phyloP scores from a whole-genome alignment of 148 eudicot genomes.

The Vaccinium macrocarpon region DNA sequence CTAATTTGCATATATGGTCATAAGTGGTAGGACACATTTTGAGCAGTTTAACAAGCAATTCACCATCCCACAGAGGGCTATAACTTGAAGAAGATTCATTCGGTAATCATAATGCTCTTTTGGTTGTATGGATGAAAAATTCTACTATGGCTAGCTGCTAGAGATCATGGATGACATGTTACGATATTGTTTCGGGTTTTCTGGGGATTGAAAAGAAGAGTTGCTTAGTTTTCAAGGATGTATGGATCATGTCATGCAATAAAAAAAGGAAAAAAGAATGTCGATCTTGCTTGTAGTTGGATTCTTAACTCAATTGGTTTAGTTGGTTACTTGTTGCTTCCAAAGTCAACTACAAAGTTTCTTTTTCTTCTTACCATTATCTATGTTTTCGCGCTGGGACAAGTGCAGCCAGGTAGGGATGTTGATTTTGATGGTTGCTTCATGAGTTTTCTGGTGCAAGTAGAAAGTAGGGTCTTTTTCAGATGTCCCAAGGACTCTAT shows the following conservation, averaged over 20 bases:
- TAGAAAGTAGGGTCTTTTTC: not conserved
- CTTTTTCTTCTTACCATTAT: not conserved
- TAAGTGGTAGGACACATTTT: not conserved
- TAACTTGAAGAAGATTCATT: conserved; percentile 2
- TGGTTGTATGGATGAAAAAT: not conserved
- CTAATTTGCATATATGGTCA: too few species aligned
- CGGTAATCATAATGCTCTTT: not conserved
- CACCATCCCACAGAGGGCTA: not conserved
- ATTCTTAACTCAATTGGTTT: not conserved
- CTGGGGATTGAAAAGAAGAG: not conserved
- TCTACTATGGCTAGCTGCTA: not conserved
- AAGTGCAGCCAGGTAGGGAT: not conserved
- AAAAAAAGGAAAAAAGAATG: too few species aligned
- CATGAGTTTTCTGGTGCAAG: not conserved
- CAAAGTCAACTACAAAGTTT: not conserved
- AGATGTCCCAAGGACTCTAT: not conserved
- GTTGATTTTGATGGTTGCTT: not conserved
- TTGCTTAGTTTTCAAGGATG: not conserved
- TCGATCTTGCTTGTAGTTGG: not conserved
- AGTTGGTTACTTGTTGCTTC: not conserved
- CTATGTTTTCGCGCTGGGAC: not conserved
- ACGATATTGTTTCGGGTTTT: not conserved
- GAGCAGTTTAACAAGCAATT: not conserved
- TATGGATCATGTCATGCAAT: not conserved
- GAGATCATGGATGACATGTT: too few species aligned